Conservation (phyloP, 2,329 filamentous ascomycete species). For the Alternaria gaisen region DNA sequence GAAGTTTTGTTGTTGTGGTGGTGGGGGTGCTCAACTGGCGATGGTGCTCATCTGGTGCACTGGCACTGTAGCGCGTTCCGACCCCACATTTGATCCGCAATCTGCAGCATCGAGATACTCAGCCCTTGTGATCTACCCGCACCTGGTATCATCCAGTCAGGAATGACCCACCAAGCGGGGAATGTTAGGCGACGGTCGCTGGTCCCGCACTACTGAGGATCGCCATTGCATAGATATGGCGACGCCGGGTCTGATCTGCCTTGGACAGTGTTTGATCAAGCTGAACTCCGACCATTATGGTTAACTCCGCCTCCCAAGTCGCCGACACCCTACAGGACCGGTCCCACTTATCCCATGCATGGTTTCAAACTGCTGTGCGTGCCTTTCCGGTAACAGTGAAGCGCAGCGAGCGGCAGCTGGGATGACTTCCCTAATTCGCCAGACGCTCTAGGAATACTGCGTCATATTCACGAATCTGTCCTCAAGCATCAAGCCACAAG, state of each 20-base stretch:
- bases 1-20: too few species aligned
- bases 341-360: conserved; percentile 2
- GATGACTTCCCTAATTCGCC: neutral
- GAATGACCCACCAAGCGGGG: conserved; percentile 3
- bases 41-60: too few species aligned
- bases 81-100: conserved; percentile 15
- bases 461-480: conserved; percentile 7
- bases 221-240: neutral
- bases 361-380: conserved; percentile 8
- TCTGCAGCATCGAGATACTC: conserved; percentile 13
- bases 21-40: too few species aligned
- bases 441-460: conserved; percentile 2
- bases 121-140: conserved; percentile 16
- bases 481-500: conserved; percentile 4
- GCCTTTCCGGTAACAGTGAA: conserved; percentile 8
- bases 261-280: conserved; percentile 4
- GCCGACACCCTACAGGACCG: conserved; percentile 10
- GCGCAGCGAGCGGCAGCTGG: conserved; percentile 2
- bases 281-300: conserved; percentile 5
- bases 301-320: conserved; percentile 12
- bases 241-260: neutral
- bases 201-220: conserved; percentile 3
- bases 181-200: neutral
- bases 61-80: too few species aligned
- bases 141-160: conserved; percentile 8